Evolutionary conservation across 768 basidiomycete species (phyloP), one percentile per base, ranked within the genome.

Genomic region (Lyophyllum shimeji): DNA sequence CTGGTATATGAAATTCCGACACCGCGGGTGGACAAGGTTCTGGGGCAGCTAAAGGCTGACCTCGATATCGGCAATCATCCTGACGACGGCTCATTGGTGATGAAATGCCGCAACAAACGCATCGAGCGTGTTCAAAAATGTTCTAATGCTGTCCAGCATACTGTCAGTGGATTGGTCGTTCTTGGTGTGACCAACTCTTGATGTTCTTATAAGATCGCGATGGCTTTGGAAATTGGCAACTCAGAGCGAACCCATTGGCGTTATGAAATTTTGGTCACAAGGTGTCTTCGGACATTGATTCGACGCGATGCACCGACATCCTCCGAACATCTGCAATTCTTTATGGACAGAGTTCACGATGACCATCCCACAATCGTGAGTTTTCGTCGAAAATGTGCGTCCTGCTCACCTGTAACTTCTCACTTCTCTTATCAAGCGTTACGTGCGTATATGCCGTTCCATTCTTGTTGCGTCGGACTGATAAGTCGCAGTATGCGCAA

Each of bases 181-280:
- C 33, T 6, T 34, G 17, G 4, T 33, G 50, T 17, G 39, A 21
- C 12, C 12, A 34, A 31, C 43, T 12, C 31, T 18, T 58, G 34
- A 50, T 46, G 12, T 29, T 55, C 47, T 49, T 46, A 51, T 31
- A 62, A 66, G 57, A 60, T 52, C 40, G 37, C 63, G 81, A 82
- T 75, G 70, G 73, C 88, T 17, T 69, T 89, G 29, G 75, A 79
- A 25, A 77, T 90, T 34, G 89, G 82, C 0, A 76, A 81, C 20
- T 82, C 83, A 24, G 61, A 79, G 2, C 69, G 74, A 15, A 92
- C 87, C 4, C 91, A 94, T 65, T 93, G 91, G 91, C 81, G 84
- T 53, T 94, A 94, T 65, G 74, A 76, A 6, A 87, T 91, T 40
- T 82, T 84, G 34, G 88, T 89, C 9, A 75, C 85, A 25, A 77